Evolutionary conservation across 2,329 filamentous ascomycete species (phyloP).

Genomic region (Ophiostoma montium): DNA sequence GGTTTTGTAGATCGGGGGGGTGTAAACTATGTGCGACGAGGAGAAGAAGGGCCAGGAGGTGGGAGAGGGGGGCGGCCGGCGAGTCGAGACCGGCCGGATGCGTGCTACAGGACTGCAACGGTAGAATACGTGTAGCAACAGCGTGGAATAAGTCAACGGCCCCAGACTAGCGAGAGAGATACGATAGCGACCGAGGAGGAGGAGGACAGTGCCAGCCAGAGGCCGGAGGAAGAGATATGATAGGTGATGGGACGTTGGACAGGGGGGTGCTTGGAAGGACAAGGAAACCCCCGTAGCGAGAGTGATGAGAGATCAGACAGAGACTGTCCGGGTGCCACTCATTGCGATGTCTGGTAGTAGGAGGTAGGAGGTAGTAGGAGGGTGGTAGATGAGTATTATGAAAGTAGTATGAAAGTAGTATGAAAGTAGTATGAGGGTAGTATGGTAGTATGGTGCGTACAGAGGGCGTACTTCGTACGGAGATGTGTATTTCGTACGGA

Average conservation of each 20-base stretch:
- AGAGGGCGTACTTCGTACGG: too few species aligned
- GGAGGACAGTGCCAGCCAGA: not conserved
- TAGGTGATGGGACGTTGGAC: not conserved
- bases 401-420: too few species aligned
- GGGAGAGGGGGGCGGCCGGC: not conserved
- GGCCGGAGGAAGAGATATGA: not conserved
- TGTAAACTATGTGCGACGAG: not conserved
- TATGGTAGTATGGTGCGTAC: too few species aligned
- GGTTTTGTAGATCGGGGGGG: constrained; percentile 2
- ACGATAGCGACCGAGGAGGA: not conserved
- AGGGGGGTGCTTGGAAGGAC: too few species aligned
- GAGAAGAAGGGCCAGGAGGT: not conserved
- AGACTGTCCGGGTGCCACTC: not conserved
- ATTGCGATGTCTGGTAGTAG: not conserved
- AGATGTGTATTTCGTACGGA: too few species aligned
- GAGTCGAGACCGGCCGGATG: not conserved
- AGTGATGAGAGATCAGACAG: not conserved
- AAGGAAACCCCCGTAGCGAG: too few species aligned
- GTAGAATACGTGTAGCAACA: not conserved
- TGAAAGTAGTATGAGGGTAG: too few species aligned
- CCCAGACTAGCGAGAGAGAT: not conserved
- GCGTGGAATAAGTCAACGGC: not conserved
- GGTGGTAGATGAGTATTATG: too few species aligned
- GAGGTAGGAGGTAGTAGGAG: not conserved
- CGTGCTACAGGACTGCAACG: not conserved